A percentile compares a stretch with the other conserved stretches of the same genome.
phyloP scores from a whole-genome alignment of 1,284 basidiomycete species.

The Pseudozyma sp. region DNA sequence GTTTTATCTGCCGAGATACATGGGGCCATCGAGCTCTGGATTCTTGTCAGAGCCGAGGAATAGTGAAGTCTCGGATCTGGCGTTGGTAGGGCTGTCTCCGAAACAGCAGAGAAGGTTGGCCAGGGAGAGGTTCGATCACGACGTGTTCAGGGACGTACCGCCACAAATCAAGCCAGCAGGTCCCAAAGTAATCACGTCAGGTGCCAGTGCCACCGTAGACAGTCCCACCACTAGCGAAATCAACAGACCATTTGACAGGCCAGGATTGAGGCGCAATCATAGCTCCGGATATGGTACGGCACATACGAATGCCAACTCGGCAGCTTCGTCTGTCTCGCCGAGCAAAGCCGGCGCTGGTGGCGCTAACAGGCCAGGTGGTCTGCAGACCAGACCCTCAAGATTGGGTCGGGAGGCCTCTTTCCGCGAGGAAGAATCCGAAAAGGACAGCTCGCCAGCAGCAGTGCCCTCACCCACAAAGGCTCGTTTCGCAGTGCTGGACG shows the following conservation, averaged over 20 bases:
- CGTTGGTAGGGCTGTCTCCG: conserved; percentile 35
- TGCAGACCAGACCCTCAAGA: conserved; percentile 17
- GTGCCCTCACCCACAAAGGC: conserved; percentile 23
- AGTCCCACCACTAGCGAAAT: conserved; percentile 40
- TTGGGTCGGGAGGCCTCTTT: conserved; percentile 30
- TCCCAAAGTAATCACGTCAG: background rate
- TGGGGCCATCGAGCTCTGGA: conserved; percentile 35
- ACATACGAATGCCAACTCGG: conserved; percentile 28
- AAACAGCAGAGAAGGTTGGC: conserved; percentile 49
- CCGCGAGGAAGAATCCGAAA: conserved; percentile 22
- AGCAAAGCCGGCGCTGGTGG: conserved; percentile 18
- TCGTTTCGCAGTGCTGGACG: conserved; percentile 27
- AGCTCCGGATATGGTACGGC: conserved; percentile 39
- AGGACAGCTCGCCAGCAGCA: conserved; percentile 4
- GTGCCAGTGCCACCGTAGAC: conserved; percentile 8
- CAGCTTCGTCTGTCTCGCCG: conserved; percentile 44
- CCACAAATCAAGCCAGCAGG: conserved; percentile 22
- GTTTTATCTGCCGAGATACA: conserved; percentile 46
- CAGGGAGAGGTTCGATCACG: conserved; percentile 62
- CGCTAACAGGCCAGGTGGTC: background rate
- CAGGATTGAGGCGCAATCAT: conserved; percentile 37
- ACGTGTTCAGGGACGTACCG: conserved; percentile 55
- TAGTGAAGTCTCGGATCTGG: conserved; percentile 44
- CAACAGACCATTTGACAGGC: conserved; percentile 26
- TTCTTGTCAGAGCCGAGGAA: conserved; percentile 38